These are phyloP conservation scores for Thermothielavioides terrestris DNA, from an alignment of 495 filamentous ascomycete genomes.

Conservation along the genomic window DNA sequence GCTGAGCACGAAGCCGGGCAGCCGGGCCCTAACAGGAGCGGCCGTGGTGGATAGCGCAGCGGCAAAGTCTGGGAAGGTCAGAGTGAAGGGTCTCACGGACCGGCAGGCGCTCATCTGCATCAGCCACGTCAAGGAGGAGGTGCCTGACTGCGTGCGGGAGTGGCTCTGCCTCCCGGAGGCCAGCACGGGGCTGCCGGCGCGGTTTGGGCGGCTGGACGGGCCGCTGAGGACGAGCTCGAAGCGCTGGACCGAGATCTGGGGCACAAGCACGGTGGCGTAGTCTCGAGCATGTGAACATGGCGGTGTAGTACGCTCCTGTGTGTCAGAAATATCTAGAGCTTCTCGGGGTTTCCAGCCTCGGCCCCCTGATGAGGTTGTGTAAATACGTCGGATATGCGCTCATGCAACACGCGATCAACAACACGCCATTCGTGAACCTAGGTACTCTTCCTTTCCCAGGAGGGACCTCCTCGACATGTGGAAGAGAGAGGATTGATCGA, in stretches of 20 bases:
- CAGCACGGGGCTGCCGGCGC: slow-evolving; percentile 44
- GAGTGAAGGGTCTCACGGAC: slow-evolving; percentile 47
- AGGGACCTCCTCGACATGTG: slow-evolving; percentile 21
- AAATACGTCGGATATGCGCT: no score
- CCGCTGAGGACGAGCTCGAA: slow-evolving; percentile 45
- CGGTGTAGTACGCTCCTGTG: neutral
- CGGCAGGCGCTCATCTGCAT: slow-evolving; percentile 77
- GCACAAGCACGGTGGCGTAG: slow-evolving; percentile 5
- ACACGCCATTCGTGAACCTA: no score
- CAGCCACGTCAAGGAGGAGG: slow-evolving; percentile 83
- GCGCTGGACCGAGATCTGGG: slow-evolving; percentile 58
- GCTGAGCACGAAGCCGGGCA: slow-evolving; percentile 8
- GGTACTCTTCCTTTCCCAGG: no score
- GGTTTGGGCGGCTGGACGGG: slow-evolving; percentile 48
- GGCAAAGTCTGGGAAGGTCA: slow-evolving; percentile 29
- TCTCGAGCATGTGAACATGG: neutral
- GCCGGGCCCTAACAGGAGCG: slow-evolving; percentile 4
- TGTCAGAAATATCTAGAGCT: neutral
- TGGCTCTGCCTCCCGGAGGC: slow-evolving; percentile 73
- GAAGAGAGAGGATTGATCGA: slow-evolving; percentile 8
- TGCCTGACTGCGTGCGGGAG: slow-evolving; percentile 66
- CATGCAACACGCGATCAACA: no score
- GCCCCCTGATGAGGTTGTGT: neutral
- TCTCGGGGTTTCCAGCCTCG: neutral
- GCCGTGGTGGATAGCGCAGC: slow-evolving; percentile 36